Evolutionary conservation across 352 stramenopile genomes (phyloP).

Genomic region (Phytophthora pisi): DNA sequence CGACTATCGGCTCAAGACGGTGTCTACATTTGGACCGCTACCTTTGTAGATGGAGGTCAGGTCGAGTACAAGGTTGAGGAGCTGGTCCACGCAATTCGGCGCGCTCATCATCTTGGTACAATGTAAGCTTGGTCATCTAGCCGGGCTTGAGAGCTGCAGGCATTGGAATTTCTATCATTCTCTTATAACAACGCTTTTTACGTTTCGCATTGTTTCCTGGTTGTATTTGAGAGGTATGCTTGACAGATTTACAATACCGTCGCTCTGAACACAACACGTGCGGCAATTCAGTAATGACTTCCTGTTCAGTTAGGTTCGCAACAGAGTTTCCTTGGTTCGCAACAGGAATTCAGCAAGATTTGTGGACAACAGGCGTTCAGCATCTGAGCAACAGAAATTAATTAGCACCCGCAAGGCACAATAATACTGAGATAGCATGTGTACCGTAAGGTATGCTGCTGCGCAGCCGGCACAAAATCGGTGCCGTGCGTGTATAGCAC

Average conservation of each 20-base stretch:
- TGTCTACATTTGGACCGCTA: slow-evolving; percentile 9
- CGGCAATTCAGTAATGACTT: slow-evolving; percentile 13
- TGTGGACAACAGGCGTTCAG: slow-evolving; percentile 8
- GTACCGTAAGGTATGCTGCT: too few relatives aligned
- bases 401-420: slow-evolving; percentile 4
- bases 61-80: slow-evolving; percentile 8
- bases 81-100: slow-evolving; percentile 3
- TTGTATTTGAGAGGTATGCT: neutral
- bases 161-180: neutral
- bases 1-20: slow-evolving; percentile 4
- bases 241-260: neutral
- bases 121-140: neutral
- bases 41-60: slow-evolving; percentile 6
- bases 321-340: slow-evolving; percentile 5
- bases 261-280: neutral
- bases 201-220: neutral
- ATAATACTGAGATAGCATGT: too few relatives aligned
- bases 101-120: neutral
- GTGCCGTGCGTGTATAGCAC: too few relatives aligned
- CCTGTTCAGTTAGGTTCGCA: slow-evolving; percentile 6
- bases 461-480: too few relatives aligned
- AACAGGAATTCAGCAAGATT: slow-evolving; percentile 1
- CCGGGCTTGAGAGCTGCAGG: too few relatives aligned
- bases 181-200: neutral
- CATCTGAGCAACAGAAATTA: slow-evolving; percentile 16